Percentiles rank a stretch among this genome's conserved stretches.
phyloP scores from a whole-genome alignment of 495 filamentous ascomycete species.

The Apodospora peruviana region DNA sequence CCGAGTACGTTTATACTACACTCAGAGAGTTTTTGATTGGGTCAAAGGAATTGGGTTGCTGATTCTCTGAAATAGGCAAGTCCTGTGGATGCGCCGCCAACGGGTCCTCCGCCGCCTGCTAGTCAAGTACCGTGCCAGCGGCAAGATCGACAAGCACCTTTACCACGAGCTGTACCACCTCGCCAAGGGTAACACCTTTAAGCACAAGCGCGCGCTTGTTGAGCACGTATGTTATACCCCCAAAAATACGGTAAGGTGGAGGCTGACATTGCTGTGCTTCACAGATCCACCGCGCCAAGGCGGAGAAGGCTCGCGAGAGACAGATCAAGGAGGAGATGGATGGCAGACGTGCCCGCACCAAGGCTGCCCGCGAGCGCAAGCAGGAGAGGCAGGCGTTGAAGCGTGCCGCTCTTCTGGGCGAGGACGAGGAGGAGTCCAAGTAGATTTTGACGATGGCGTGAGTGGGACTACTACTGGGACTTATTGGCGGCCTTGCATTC shows the following conservation, averaged over 20 bases:
- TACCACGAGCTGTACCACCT: conserved; percentile 99
- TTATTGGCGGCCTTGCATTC: conserved; percentile 47
- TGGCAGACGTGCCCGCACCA: conserved; percentile 98
- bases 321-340: conserved; percentile 98
- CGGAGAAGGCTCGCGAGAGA: conserved; percentile 93
- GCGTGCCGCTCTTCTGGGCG: conserved; percentile 75
- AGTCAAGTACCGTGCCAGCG: conserved; percentile 97
- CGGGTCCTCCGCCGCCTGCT: conserved; percentile 97
- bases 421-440: conserved; percentile 58
- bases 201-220: conserved; percentile 99
- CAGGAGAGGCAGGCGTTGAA: conserved; percentile 81
- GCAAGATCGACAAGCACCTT: conserved; percentile 99
- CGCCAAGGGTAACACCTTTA: conserved; percentile 99
- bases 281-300: conserved; percentile 99
- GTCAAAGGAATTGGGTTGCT: conserved; percentile 12
- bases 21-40: conserved; percentile 6
- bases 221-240: conserved; percentile 80
- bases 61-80: conserved; percentile 54
- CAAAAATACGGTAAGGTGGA: not conserved
- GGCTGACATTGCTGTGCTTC: conserved; percentile 16
- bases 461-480: conserved; percentile 33
- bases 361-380: conserved; percentile 97
- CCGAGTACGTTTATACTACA: conserved; percentile 60
- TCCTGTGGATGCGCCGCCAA: conserved; percentile 99
- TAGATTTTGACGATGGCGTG: conserved; percentile 28